A percentile compares a stretch with the other conserved stretches of the same genome.
These are phyloP conservation scores for Dioszegia aurantiaca DNA, from an alignment of 768 basidiomycete species.

Conservation along the genomic window DNA sequence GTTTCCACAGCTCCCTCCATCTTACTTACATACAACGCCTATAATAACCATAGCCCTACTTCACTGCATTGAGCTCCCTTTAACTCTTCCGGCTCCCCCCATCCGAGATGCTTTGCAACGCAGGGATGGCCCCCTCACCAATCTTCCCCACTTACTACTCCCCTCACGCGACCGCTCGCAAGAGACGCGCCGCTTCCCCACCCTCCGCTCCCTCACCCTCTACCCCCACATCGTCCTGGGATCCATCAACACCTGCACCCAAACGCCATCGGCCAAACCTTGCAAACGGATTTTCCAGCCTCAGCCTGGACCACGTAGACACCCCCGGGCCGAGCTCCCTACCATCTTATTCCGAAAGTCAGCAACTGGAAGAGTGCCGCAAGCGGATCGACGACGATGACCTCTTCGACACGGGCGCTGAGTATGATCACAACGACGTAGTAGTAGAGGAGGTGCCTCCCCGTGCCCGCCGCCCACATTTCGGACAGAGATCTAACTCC, in stretches of 20 bases:
- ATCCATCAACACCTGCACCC: not conserved
- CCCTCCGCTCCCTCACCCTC: not conserved
- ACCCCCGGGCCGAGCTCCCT: not conserved
- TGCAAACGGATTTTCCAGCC: slow-evolving; percentile 32
- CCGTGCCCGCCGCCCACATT: not conserved
- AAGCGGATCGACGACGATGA: slow-evolving; percentile 16
- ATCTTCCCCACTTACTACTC: not conserved
- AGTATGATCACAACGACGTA: slow-evolving; percentile 4
- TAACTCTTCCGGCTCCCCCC: not conserved
- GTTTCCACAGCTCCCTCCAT: not conserved
- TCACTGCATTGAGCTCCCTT: not conserved
- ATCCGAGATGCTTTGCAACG: not conserved
- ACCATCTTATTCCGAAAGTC: slow-evolving; percentile 6
- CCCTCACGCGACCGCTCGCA: not conserved
- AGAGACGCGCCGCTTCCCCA: slow-evolving; percentile 12
- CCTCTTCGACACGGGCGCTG: not conserved
- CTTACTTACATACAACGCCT: not conserved
- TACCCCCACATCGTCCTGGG: not conserved
- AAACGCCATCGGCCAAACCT: slow-evolving; percentile 40
- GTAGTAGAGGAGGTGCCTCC: slow-evolving; percentile 11
- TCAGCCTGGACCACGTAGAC: slow-evolving; percentile 20
- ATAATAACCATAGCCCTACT: no score
- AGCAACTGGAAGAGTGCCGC: slow-evolving; percentile 9
- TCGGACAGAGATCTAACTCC: not conserved
- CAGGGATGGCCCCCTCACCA: not conserved